Base-by-base conservation (phyloP, 768 basidiomycete genomes). In the Suillus variegatus region DNA sequence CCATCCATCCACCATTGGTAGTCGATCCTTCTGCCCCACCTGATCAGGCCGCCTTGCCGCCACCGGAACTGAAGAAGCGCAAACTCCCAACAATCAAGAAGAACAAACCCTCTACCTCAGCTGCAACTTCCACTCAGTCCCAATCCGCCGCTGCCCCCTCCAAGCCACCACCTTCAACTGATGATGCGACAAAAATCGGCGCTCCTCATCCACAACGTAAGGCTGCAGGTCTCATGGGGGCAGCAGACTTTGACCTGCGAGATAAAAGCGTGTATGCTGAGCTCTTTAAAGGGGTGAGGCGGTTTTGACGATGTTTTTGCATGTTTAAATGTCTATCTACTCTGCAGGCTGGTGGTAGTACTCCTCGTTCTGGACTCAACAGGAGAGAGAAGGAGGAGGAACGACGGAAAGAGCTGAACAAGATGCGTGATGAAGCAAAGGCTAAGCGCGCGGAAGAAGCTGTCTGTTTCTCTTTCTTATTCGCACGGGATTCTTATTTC, bases 21-120 rank as follows among this genome's bases (percentile, higher is more conserved):
- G 40, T 38, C 9, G 65, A 66, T 36, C 46, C 70, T 16, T 60
- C 72, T 20, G 69, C 68, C 60, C 75, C 74, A 46, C 70, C 79
- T 60, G 67, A 60, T 12, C 58, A 43, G 6, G 20, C 58, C 6
- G 71, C 75, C 32, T 73, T 79, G 14, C 71, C 78, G 4, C 66
- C 56, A 1, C 60, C 72, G 16, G 64, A 67, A 38, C 75, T 73
- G 32, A 88, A 85, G 79, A 90, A 88, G 73, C 83, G 80, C 46
- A 91, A 90, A 72, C 79, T 88, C 25, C 88, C 89, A 0, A 77
- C 84, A n/a, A 90, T 90, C 66, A 89, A 85, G 79, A 89, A 90
- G 77, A 86, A 80, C 75, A 88, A 89, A 74, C 69, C 73, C n/a
- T 60, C 74, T 10, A 57, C 71, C 13, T 66, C 73, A 18, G 69